A percentile compares a stretch with the other conserved stretches of the same genome.
Conservation (phyloP, 2,329 filamentous ascomycete species). For the Talaromyces atroroseus region DNA sequence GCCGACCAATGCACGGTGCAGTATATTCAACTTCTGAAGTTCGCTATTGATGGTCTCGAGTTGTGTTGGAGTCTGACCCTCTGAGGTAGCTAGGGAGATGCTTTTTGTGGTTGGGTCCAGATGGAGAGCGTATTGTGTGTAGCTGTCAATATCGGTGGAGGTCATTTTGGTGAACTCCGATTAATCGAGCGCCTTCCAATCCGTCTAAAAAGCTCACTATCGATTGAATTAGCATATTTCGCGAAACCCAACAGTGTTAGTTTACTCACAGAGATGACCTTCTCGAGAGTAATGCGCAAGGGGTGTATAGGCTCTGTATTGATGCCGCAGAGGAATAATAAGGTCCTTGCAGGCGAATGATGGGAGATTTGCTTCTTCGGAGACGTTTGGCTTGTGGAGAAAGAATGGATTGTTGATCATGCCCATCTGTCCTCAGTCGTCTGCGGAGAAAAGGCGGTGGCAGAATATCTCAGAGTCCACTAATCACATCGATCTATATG, state of each 20-base stretch:
- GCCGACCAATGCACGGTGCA: conserved; percentile 66
- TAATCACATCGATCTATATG: neutral
- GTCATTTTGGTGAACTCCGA: conserved; percentile 2
- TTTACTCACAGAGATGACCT: neutral
- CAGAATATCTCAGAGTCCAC: conserved; percentile 15
- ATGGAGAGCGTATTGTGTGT: conserved; percentile 73
- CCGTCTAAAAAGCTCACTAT: neutral
- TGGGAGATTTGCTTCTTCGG: neutral
- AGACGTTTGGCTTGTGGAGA: neutral
- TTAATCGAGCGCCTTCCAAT: neutral
- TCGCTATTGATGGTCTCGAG: conserved; percentile 55
- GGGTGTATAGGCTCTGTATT: neutral
- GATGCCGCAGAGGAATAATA: neutral
- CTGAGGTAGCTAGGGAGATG: conserved; percentile 51
- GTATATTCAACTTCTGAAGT: conserved; percentile 67
- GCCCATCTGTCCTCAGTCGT: conserved; percentile 22
- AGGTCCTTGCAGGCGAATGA: neutral
- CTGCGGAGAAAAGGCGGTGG: conserved; percentile 21
- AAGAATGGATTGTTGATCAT: neutral
- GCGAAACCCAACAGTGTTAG: neutral
- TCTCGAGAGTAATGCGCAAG: neutral
- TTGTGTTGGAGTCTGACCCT: conserved; percentile 37
- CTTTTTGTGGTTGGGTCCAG: conserved; percentile 79
- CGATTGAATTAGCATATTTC: neutral
- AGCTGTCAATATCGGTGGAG: conserved; percentile 40